These are phyloP conservation scores for Xylaria sp. DNA, from an alignment of 2,329 filamentous ascomycete species.

Conservation along the genomic window DNA sequence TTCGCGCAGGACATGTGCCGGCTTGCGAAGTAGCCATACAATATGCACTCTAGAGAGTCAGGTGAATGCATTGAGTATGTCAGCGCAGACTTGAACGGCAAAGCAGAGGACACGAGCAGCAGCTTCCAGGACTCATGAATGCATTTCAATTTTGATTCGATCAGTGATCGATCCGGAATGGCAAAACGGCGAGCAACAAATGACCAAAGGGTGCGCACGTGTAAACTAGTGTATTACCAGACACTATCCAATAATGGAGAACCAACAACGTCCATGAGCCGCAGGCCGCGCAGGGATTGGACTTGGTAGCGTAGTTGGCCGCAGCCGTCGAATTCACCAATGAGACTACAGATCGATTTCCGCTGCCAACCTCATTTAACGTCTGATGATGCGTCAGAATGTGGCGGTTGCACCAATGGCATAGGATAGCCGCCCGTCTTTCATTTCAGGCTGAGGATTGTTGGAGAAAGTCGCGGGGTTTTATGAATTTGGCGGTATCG, in stretches of 20 bases:
- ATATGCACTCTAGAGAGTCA: not conserved
- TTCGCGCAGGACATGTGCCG: not conserved
- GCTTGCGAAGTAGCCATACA: not conserved
- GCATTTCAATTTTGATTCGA: not conserved
- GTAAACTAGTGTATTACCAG: not conserved
- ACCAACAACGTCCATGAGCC: conserved; percentile 24
- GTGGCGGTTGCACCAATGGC: conserved; percentile 14
- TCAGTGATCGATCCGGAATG: not conserved
- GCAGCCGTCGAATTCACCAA: conserved; percentile 34
- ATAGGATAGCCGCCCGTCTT: not conserved
- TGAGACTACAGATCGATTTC: conserved; percentile 18
- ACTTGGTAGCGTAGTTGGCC: conserved; percentile 7
- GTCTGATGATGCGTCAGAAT: conserved; percentile 22
- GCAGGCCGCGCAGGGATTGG: conserved; percentile 28
- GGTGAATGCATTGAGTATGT: not conserved
- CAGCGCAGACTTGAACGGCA: not conserved
- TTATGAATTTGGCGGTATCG: conserved; percentile 1
- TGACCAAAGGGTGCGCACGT: conserved; percentile 4
- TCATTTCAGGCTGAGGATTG: conserved; percentile 9
- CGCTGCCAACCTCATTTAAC: conserved; percentile 27
- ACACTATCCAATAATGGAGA: conserved; percentile 16
- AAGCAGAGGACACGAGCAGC: not conserved
- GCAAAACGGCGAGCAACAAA: not conserved
- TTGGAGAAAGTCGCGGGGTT: conserved; percentile 9
- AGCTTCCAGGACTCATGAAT: no score